Evolutionary conservation across 148 eudicot species (phyloP).

Genomic region (Gaultheria prostrata): DNA sequence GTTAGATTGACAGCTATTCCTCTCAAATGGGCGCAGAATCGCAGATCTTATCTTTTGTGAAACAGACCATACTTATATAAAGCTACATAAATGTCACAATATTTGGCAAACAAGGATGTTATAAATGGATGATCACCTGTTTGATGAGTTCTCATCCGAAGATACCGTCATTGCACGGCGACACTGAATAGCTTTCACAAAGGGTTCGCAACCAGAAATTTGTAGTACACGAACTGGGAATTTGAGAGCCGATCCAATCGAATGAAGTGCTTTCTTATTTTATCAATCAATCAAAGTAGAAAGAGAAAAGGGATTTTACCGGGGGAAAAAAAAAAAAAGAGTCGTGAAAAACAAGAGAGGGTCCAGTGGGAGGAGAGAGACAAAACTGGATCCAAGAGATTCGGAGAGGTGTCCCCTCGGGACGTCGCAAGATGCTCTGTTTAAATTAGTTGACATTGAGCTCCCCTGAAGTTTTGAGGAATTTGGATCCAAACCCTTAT

Average conservation of each 20-base stretch:
- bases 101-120: not conserved
- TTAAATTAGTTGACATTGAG: not conserved
- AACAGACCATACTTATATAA: not conserved
- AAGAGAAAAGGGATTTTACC: no score
- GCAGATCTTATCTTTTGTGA: not conserved
- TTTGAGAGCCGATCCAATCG: not conserved
- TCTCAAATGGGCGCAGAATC: not conserved
- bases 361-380: not conserved
- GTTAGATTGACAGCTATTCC: not conserved
- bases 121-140: conserved; percentile 21
- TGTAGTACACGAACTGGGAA: not conserved
- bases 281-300: no score
- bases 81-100: not conserved
- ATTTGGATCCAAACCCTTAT: not conserved
- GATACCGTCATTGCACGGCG: conserved; percentile 28
- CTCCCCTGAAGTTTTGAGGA: not conserved
- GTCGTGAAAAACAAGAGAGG: no score
- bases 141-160: conserved; percentile 24
- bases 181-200: not conserved
- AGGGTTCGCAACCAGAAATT: not conserved
- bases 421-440: not conserved
- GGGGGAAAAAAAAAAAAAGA: no score
- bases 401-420: not conserved
- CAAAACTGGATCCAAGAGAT: not conserved
- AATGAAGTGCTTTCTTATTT: no score